These are phyloP conservation scores for Spathaspora boniae DNA, from an alignment of 805 yeast genomes.

Conservation along the genomic window DNA sequence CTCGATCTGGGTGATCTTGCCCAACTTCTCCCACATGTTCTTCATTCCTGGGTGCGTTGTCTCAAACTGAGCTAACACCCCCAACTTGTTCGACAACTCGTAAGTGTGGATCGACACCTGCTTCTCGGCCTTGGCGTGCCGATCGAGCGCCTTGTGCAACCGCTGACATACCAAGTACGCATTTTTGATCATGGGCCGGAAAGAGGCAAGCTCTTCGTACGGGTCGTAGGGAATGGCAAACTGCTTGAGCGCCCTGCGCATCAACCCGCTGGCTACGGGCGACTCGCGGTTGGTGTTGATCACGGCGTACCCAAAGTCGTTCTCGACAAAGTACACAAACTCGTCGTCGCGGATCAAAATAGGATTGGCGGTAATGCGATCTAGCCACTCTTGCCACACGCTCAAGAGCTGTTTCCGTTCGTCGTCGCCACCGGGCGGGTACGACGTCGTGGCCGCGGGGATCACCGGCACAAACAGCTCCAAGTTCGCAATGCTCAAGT, in stretches of 20 bases:
- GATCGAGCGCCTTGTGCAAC: conserved; percentile 50
- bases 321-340: conserved; percentile 76
- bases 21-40: conserved; percentile 72
- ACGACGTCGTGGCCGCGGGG: conserved; percentile 71
- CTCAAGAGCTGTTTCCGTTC: conserved; percentile 55
- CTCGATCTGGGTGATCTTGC: conserved; percentile 61
- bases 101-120: conserved; percentile 43
- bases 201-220: conserved; percentile 71
- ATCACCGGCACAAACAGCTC: conserved; percentile 92
- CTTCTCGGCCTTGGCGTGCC: conserved; percentile 54
- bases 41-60: conserved; percentile 64
- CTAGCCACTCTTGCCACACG: conserved; percentile 83
- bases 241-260: conserved; percentile 88
- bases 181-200: conserved; percentile 82
- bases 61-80: conserved; percentile 41
- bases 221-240: conserved; percentile 90
- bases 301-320: conserved; percentile 65
- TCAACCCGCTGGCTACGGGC: conserved; percentile 76
- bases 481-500: conserved; percentile 74
- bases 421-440: conserved; percentile 82
- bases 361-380: conserved; percentile 68
- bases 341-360: conserved; percentile 86
- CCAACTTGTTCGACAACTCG: conserved; percentile 46
- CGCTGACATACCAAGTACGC: conserved; percentile 59
- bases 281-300: conserved; percentile 54